Evolutionary conservation across 2,329 filamentous ascomycete genomes (phyloP).

Genomic region (Colletotrichum magnum): DNA sequence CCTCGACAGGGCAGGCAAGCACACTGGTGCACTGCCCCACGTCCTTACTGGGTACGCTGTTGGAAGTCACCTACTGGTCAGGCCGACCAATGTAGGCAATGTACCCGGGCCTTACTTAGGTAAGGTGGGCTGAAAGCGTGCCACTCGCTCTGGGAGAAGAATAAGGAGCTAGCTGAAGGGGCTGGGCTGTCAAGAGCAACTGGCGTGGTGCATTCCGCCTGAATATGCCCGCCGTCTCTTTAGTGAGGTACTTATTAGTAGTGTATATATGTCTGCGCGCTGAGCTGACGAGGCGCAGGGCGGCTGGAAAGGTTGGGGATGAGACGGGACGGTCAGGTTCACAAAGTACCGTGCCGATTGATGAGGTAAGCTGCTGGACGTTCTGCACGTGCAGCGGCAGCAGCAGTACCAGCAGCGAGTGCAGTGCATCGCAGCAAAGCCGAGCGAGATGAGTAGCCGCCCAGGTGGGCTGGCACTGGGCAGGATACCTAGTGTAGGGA

Average conservation of each 20-base stretch:
- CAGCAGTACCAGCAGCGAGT: too few relatives aligned
- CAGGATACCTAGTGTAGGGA: not conserved
- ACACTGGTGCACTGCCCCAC: slow-evolving; percentile 29
- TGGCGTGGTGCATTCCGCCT: not conserved
- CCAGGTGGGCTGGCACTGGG: not conserved
- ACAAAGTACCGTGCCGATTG: slow-evolving; percentile 33
- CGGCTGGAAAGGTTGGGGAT: slow-evolving; percentile 19
- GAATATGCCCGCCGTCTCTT: not conserved
- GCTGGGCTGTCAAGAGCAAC: slow-evolving; percentile 2
- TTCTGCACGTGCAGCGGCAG: not conserved
- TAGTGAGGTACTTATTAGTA: too few relatives aligned
- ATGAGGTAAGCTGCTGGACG: slow-evolving; percentile 28
- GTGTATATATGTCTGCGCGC: not conserved
- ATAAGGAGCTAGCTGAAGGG: not conserved
- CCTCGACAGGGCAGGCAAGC: slow-evolving; percentile 18
- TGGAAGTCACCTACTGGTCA: not conserved
- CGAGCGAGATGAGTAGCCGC: not conserved
- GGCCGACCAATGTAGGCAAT: not conserved
- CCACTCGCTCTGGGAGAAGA: not conserved
- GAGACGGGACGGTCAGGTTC: not conserved
- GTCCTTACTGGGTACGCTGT: slow-evolving; percentile 21
- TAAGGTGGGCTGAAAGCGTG: slow-evolving; percentile 4
- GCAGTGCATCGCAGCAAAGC: slow-evolving; percentile 6
- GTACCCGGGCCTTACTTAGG: too few relatives aligned
- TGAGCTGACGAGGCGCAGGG: slow-evolving; percentile 23